Evolutionary conservation across 768 basidiomycete species (phyloP), one percentile per base, ranked within the genome.

Genomic region (Agrocybe praecox): DNA sequence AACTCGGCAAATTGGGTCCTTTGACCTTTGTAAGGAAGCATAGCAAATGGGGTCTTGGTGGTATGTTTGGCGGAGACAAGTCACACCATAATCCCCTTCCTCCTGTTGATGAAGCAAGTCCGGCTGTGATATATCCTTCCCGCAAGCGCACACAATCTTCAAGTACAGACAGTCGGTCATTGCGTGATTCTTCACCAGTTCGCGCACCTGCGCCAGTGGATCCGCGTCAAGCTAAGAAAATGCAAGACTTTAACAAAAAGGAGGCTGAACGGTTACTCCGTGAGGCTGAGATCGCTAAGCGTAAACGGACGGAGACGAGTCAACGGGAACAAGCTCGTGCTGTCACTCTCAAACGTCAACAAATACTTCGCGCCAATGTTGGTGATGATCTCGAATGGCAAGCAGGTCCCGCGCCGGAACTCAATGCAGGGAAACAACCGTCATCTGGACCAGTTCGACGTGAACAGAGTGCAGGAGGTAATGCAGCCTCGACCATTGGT

Each of bases 281-380:
- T 57, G 93, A 96, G 71, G 90, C 90, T 18, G 92, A 95, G 77
- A 84, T 88, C 65, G 90, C 92, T 63, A 87, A 89, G 59, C 90
- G 93, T 60, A 86, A 86, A 54, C 79, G 90, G 59, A 85, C 82
- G 17, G 85, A 88, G 69, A 86, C 85, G 64, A 86, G 77, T 67
- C 86, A 92, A 59, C 85, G 87, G 64, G 95, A 97, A 65, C 90
- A 94, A 71, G 92, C 94, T 17, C 85, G 94, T 53, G 93, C 92
- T 44, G 94, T 96, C 72, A 90, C 96, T 87, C 84, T 88, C 66
- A 96, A 96, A 76, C 89, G 92, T 61, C 87, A 84, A 57, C 85
- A 88, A 62, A 80, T 93, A 72, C 77, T 90, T 64, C 83, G 83
- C 67, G 81, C 85, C 62, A 80, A 77, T 26, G 72, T 69, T 45